phyloP scores from a whole-genome alignment of 2,329 filamentous ascomycete species.

The Fusarium hainanense region DNA sequence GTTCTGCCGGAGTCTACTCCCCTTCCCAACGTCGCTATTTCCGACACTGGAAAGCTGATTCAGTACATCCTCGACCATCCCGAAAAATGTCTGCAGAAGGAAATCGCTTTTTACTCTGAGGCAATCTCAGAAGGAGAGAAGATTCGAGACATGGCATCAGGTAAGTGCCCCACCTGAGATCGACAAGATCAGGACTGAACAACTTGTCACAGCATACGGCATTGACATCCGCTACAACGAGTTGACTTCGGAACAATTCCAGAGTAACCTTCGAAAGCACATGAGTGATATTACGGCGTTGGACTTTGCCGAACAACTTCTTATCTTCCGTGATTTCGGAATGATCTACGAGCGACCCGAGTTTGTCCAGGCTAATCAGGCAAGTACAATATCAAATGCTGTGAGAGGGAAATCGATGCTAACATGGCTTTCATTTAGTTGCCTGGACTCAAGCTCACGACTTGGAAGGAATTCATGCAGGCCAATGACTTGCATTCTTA shows the following conservation, averaged over 20 bases:
- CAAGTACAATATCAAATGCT: not conserved
- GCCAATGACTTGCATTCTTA: not conserved
- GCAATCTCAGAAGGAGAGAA: not conserved
- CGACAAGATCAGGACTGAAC: fast-evolving
- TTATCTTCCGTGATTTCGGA: conserved; percentile 2
- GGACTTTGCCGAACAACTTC: conserved; percentile 8
- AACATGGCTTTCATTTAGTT: not conserved
- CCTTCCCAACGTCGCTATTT: not conserved
- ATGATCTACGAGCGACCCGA: conserved; percentile 2
- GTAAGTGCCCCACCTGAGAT: fast-evolving
- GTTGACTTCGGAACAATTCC: not conserved
- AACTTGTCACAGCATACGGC: fast-evolving
- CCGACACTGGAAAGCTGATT: not conserved
- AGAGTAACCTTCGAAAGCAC: not conserved
- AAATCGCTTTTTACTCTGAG: conserved; percentile 1
- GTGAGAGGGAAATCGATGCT: not conserved
- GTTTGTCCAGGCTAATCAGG: not conserved
- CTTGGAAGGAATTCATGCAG: conserved; percentile 6
- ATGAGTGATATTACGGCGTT: not conserved
- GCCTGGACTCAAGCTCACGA: not conserved
- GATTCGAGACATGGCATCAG: not conserved
- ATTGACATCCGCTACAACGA: not conserved
- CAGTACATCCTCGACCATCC: conserved; percentile 6
- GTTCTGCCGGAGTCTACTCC: not conserved
- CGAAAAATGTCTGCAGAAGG: not conserved